Base-by-base conservation (phyloP, 2,329 filamentous ascomycete species). In the Penicillium sclerotigenum region DNA sequence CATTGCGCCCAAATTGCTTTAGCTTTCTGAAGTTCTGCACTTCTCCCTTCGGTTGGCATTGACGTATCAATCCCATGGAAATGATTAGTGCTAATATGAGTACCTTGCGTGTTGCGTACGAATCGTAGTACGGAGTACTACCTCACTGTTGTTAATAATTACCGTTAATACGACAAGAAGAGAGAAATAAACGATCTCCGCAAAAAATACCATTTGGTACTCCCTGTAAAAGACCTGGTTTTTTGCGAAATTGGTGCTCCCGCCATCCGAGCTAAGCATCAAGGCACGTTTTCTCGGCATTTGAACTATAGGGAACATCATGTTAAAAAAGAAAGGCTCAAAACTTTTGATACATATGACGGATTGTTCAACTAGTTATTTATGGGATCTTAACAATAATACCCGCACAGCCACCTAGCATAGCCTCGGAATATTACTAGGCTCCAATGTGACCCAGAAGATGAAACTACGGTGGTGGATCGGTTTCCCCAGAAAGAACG, bases 391-490 rank as follows among this genome's bases (percentile, higher is more conserved):
- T 16, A 28, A 31, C 26, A 38, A 33, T 9, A 5, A 47, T 20
- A 18, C 18, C 14, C 18, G 40, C 47, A 51, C 26, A 51, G 53
- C 52, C 47, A 54, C 52, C 16, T 2, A 29, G 38, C 37, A 52
- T 46, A 45, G 51, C 47, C 58, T 49, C n/a, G 13, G 31, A 41
- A 43, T 18, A 22, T 48, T 46, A 54, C 52, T 42, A 56, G 56
- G 52, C 42, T 53, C 56, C 45, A 52, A 55, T 40, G 53, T 40
- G 53, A 47, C 53, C 52, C 43, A 54, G 36, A 28, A 41, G 48
- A 38, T 52, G 52, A 62, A 57, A 56, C 58, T 31, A 29, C 53
- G 53, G 52, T 13, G 42, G 52, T 31, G 45, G 38, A 52, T 55
- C 47, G 40, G 40, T 46, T 55, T 55, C 53, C 53, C 47, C 53